A percentile compares a stretch with the other conserved stretches of the same genome.
Evolutionary conservation across 1,284 basidiomycete genomes (phyloP).

Genomic region (Ustilago crameri): DNA sequence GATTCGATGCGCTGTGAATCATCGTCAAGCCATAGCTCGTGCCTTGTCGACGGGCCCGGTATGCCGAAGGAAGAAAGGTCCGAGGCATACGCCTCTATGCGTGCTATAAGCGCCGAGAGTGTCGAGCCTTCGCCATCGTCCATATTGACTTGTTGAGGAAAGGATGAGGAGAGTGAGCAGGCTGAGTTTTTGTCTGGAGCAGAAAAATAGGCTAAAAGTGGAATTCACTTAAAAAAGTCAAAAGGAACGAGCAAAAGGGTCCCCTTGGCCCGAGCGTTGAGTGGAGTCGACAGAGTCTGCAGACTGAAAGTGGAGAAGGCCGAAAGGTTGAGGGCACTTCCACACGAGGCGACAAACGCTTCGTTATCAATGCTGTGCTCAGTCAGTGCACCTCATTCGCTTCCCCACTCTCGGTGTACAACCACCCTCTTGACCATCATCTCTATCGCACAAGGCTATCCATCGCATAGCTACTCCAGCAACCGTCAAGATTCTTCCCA

Average conservation of each 20-base stretch:
- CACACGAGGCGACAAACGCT: constrained; percentile 6
- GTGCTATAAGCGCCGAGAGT: constrained; percentile 31
- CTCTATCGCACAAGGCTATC: background rate
- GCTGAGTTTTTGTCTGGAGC: background rate
- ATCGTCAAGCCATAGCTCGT: constrained; percentile 24
- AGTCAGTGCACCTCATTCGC: background rate
- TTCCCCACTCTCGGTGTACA: background rate
- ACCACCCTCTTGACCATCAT: constrained; percentile 5
- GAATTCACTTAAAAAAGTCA: background rate
- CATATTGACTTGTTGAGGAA: background rate
- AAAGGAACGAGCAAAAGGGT: background rate
- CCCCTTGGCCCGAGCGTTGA: constrained; percentile 2
- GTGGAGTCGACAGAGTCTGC: constrained; percentile 16
- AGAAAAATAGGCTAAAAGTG: background rate
- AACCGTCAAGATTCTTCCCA: constrained; percentile 13
- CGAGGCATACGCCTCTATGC: constrained; percentile 28
- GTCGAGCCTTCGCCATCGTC: constrained; percentile 11
- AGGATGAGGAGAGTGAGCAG: background rate
- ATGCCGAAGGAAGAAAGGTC: constrained; percentile 17
- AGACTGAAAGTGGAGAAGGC: constrained; percentile 6
- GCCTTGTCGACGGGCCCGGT: constrained; percentile 20
- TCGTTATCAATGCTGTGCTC: constrained; percentile 2
- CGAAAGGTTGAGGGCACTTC: constrained; percentile 12
- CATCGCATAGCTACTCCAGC: background rate
- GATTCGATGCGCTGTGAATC: constrained; percentile 27